phyloP scores from a whole-genome alignment of 495 filamentous ascomycete species.

The Aspergillus hancockii region DNA sequence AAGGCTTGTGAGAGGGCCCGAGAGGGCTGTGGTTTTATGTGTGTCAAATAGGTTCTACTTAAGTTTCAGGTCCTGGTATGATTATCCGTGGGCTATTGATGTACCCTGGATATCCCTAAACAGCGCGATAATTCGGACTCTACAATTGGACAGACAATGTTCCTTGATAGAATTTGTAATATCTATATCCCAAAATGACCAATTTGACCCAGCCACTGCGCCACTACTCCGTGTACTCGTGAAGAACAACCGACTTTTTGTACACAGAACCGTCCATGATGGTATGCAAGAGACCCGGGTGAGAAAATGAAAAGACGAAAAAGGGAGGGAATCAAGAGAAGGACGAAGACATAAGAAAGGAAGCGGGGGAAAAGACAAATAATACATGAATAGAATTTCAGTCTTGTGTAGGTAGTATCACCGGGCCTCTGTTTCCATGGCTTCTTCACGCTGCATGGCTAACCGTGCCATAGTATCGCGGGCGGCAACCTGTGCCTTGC shows the following conservation, averaged over 20 bases:
- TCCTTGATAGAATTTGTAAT: neutral
- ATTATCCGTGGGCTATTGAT: neutral
- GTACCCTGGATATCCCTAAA: neutral
- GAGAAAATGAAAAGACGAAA: neutral
- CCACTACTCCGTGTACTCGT: constrained; percentile 1
- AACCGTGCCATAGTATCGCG: constrained; percentile 39
- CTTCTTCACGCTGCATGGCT: constrained; percentile 48
- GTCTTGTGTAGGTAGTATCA: constrained; percentile 20
- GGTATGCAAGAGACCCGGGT: neutral
- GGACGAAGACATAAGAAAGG: constrained; percentile 1
- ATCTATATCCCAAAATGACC: neutral
- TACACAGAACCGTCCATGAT: neutral
- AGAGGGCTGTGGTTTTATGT: constrained; percentile 78
- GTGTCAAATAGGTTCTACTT: constrained; percentile 63
- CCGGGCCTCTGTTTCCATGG: constrained; percentile 40
- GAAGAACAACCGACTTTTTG: neutral
- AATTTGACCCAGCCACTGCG: neutral
- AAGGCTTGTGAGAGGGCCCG: constrained; percentile 69
- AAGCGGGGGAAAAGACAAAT: neutral
- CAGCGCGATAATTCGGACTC: neutral
- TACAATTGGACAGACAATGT: neutral
- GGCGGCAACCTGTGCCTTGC: constrained; percentile 39
- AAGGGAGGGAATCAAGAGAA: neutral
- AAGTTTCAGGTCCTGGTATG: neutral
- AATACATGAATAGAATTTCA: constrained; percentile 21